These are phyloP conservation scores for Monascus ruber DNA, from an alignment of 2,329 filamentous ascomycete genomes.

Conservation along the genomic window DNA sequence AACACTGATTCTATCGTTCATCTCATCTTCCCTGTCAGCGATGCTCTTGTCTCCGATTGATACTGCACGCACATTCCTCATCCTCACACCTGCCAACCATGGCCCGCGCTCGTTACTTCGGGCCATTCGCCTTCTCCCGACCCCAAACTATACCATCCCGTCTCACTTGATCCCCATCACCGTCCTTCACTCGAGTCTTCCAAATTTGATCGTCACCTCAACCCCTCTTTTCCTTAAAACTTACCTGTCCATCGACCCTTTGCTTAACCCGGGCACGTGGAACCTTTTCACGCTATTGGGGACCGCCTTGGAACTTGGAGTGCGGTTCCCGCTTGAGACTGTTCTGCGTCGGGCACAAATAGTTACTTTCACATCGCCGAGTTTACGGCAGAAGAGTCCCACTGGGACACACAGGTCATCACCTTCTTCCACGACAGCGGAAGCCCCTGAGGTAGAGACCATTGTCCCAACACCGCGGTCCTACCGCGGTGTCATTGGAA, in stretches of 20 bases:
- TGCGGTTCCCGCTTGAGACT: conserved; percentile 85
- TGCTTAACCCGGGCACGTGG: conserved; percentile 70
- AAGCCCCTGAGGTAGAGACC: conserved; percentile 45
- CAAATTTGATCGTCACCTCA: conserved; percentile 69
- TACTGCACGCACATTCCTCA: conserved; percentile 73
- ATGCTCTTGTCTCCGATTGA: conserved; percentile 78
- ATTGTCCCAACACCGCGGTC: conserved; percentile 64
- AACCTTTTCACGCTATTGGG: conserved; percentile 71
- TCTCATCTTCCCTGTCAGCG: conserved; percentile 58
- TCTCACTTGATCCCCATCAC: conserved; percentile 68
- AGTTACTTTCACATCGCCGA: conserved; percentile 51
- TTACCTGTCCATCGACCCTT: conserved; percentile 71
- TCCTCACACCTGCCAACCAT: conserved; percentile 68
- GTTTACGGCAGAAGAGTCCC: conserved; percentile 28
- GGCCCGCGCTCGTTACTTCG: conserved; percentile 67
- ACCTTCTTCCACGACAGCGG: conserved; percentile 4
- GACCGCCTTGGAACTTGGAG: conserved; percentile 66
- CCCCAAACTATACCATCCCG: conserved; percentile 56
- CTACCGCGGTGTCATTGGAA: conserved; percentile 80
- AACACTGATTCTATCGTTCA: conserved; percentile 61
- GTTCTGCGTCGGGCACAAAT: conserved; percentile 83
- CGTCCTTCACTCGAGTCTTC: conserved; percentile 71
- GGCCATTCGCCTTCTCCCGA: conserved; percentile 66
- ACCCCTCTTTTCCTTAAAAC: conserved; percentile 76
- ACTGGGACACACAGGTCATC: conserved; percentile 9